Base-by-base conservation (phyloP, 1,284 basidiomycete genomes). In the Ustilago esculenta region DNA sequence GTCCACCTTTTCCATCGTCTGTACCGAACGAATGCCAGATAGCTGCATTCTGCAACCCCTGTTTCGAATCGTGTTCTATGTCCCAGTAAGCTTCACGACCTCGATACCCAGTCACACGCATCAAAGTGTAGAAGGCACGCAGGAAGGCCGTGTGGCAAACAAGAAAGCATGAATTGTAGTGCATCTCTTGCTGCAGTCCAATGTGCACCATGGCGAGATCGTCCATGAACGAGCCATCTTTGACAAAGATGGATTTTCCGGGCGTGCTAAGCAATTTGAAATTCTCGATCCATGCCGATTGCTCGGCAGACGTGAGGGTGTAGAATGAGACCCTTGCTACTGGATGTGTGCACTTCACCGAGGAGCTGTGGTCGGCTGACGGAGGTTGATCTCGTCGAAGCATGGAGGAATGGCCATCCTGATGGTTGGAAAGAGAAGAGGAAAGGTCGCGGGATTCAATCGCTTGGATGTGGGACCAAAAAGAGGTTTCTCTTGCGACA, bases 131-230 rank as follows among this genome's bases (percentile, higher is more conserved):
- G 27, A 69, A 69, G 0, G 55, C 51, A 0, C 59, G 46, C 15
- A 69, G 20, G 18, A 69, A 58, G 4, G 66, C 66, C 5, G 50
- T 33, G 24, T 69, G 66, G 25, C 66, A 63, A 1, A 43, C 43
- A 12, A 69, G 37, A 24, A 69, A 63, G 34, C 55, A 63, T 12
- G 59, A 42, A 23, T 64, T 69, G 59, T 55, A 69, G 7, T 69
- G 66, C 55, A 69, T 49, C 33, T 68, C 65, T 25, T 57, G 37
- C 41, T 68, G 65, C 39, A 68, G 6, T 1, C 46, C 58, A 14
- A 68, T 48, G 35, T 68, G 65, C 2, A 63, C 65, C 29, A 68
- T 37, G 0, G 46, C 40, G 3, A 68, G 40, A n/a, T 68, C 65
- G 25, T 68, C 65, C 48, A 68, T 57, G 27, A 57, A 63, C 0